A percentile compares a stretch with the other conserved stretches of the same genome.
Conservation (phyloP, 1,284 basidiomycete genomes). For the Entoloma clypeatum region DNA sequence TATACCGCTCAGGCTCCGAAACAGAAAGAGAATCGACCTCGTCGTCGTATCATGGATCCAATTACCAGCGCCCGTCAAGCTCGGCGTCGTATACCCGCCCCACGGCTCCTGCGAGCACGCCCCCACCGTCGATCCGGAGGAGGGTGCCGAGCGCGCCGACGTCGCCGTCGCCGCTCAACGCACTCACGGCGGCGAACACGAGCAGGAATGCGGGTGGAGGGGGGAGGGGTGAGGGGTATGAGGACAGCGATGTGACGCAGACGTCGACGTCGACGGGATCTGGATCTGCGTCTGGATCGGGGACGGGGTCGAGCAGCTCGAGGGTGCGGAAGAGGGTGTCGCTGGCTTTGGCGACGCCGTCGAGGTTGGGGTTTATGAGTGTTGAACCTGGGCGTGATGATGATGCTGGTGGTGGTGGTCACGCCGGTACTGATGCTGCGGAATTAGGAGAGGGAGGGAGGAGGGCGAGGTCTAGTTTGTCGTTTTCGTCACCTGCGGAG, state of each 20-base stretch:
- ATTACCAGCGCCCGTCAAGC: conserved; percentile 20
- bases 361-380: no score
- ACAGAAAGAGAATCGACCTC: conserved; percentile 65
- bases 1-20: conserved; percentile 73
- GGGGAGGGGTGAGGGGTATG: conserved; percentile 4
- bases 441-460: neutral
- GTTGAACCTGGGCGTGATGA: no score
- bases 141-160: conserved; percentile 12
- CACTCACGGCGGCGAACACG: conserved; percentile 4
- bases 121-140: conserved; percentile 10
- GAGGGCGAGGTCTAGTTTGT: no score
- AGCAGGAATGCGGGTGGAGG: conserved; percentile 10
- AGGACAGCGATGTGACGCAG: neutral
- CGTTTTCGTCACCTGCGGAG: no score
- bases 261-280: conserved; percentile 6
- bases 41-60: conserved; percentile 31
- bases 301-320: conserved; percentile 6
- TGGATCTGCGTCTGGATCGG: neutral
- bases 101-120: conserved; percentile 19
- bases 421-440: no score
- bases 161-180: neutral
- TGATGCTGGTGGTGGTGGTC: no score
- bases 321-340: conserved; percentile 7
- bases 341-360: conserved; percentile 1
- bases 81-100: conserved; percentile 11